Evolutionary conservation across 2,329 filamentous ascomycete species (phyloP).

Genomic region (Alternaria brassicae): DNA sequence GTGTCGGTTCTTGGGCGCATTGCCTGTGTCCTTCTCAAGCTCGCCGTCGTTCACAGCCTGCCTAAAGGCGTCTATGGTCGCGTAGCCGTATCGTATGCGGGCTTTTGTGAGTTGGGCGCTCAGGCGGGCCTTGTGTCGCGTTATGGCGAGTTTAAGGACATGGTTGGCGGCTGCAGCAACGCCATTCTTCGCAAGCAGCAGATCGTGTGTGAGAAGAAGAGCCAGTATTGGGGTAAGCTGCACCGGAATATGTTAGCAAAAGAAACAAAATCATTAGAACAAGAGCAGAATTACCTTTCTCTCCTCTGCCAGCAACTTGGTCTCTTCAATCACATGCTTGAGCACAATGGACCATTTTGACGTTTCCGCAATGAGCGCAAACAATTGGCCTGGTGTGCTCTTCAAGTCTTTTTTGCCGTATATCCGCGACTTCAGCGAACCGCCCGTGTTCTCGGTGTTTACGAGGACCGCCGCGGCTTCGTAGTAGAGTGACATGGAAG

Average conservation of each 20-base stretch:
- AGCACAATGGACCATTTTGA: constrained; percentile 89
- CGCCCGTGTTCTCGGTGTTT: constrained; percentile 68
- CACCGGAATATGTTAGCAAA: constrained; percentile 10
- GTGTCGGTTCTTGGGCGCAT: constrained; percentile 60
- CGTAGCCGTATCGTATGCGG: constrained; percentile 73
- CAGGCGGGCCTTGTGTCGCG: constrained; percentile 81
- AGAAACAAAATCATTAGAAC: too few species aligned
- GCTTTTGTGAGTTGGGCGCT: constrained; percentile 82
- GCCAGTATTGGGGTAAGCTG: constrained; percentile 82
- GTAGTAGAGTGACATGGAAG: constrained; percentile 88
- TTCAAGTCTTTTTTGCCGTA: constrained; percentile 78
- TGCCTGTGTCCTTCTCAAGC: constrained; percentile 41
- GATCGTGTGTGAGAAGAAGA: constrained; percentile 84
- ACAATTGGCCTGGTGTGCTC: constrained; percentile 80
- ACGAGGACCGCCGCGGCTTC: constrained; percentile 81
- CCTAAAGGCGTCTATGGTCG: constrained; percentile 71
- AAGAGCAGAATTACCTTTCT: constrained; percentile 80
- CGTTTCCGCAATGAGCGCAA: constrained; percentile 84
- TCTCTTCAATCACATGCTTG: constrained; percentile 86
- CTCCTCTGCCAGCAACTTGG: constrained; percentile 78
- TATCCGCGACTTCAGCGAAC: constrained; percentile 85
- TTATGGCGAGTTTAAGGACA: constrained; percentile 75
- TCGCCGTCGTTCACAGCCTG: constrained; percentile 60
- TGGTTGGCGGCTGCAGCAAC: constrained; percentile 82
- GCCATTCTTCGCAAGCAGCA: constrained; percentile 80